Evolutionary conservation across 2,329 filamentous ascomycete genomes (phyloP).

Genomic region (Falciphora oryzae): DNA sequence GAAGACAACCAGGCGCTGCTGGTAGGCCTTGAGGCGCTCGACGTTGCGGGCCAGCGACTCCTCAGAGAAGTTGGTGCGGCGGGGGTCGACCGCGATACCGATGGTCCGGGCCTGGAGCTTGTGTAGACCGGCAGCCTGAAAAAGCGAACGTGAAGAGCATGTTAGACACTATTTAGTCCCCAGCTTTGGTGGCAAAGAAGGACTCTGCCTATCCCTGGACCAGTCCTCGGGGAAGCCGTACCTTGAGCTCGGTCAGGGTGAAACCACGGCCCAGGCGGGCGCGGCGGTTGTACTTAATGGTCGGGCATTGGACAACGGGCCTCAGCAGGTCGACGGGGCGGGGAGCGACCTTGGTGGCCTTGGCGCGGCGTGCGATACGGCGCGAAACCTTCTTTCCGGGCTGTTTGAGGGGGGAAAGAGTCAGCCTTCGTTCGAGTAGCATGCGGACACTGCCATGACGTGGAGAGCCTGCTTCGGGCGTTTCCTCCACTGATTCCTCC

Average conservation of each 20-base stretch:
- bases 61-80: conserved; percentile 95
- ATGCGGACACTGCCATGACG: too few species aligned
- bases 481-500: conserved; percentile 6
- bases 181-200: not conserved
- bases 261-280: conserved; percentile 96
- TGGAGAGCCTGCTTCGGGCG: not conserved
- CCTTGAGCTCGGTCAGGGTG: conserved; percentile 96
- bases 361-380: conserved; percentile 84
- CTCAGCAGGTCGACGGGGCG: conserved; percentile 96
- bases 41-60: conserved; percentile 94
- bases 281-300: conserved; percentile 98
- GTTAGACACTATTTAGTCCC: conserved; percentile 25
- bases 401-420: conserved; percentile 43
- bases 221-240: conserved; percentile 38
- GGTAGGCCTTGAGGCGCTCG: conserved; percentile 96
- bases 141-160: conserved; percentile 10
- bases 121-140: conserved; percentile 9
- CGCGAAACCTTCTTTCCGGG: conserved; percentile 93
- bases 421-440: conserved; percentile 19
- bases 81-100: conserved; percentile 93
- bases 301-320: conserved; percentile 95
- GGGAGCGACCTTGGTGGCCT: conserved; percentile 92
- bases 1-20: conserved; percentile 93
- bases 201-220: too few species aligned
- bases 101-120: conserved; percentile 79